phyloP scores from a whole-genome alignment of 2,329 filamentous ascomycete genomes.

The Exophiala mesophila region DNA sequence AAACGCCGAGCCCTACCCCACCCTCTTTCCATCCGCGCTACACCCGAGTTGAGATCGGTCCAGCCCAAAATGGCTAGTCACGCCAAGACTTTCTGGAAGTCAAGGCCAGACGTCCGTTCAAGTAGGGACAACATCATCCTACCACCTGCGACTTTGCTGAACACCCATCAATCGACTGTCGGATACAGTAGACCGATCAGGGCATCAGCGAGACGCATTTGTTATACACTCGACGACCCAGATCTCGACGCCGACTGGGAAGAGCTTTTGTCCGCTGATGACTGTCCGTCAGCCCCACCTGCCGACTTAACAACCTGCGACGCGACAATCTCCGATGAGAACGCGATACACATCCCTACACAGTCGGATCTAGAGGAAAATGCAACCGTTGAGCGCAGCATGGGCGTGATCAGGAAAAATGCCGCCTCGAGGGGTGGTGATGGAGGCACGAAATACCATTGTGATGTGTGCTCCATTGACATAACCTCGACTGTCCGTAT shows the following conservation, averaged over 20 bases:
- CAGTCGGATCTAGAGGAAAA: constrained; percentile 35
- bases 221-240: constrained; percentile 11
- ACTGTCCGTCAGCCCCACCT: constrained; percentile 7
- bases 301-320: constrained; percentile 9
- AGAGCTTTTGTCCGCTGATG: constrained; percentile 5
- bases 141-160: constrained; percentile 5
- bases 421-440: constrained; percentile 79
- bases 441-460: constrained; percentile 90
- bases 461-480: constrained; percentile 92
- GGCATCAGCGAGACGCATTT: constrained; percentile 12
- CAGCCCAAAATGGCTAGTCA: background rate
- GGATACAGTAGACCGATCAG: constrained; percentile 9
- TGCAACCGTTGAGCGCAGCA: constrained; percentile 43
- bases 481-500: constrained; percentile 98
- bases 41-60: background rate
- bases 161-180: background rate
- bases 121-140: constrained; percentile 1
- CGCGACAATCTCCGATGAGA: constrained; percentile 19
- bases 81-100: constrained; percentile 1
- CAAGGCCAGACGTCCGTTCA: constrained; percentile 9
- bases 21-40: background rate
- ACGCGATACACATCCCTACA: constrained; percentile 27
- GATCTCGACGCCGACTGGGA: constrained; percentile 8
- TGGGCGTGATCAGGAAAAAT: constrained; percentile 97
- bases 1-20: background rate